Percentiles rank a stretch among this genome's conserved stretches.
These are phyloP conservation scores for Gaillardinia entomophila DNA, from an alignment of 805 yeast species.

Conservation along the genomic window DNA sequence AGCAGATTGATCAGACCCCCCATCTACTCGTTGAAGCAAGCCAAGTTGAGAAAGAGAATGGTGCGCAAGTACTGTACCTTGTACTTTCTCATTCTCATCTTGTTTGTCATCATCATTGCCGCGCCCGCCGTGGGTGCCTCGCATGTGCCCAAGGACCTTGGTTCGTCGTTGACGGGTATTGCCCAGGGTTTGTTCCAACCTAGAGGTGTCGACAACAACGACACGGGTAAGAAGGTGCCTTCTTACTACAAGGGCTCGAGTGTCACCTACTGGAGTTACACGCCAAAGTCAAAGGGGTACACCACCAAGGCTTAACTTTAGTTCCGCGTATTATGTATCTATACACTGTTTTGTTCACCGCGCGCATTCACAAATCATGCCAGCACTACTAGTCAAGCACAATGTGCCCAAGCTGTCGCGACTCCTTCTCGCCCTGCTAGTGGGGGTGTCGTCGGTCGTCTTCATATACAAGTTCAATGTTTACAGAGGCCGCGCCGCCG, in stretches of 20 bases:
- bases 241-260: constrained; percentile 15
- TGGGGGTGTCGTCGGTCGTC: constrained; percentile 34
- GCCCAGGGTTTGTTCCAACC: constrained; percentile 83
- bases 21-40: constrained; percentile 93
- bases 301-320: constrained; percentile 45
- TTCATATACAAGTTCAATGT: constrained; percentile 35
- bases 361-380: background rate
- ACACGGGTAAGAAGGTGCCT: constrained; percentile 58
- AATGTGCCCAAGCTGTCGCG: constrained; percentile 45
- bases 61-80: constrained; percentile 86
- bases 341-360: background rate
- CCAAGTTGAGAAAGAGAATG: constrained; percentile 94
- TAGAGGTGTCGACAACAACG: constrained; percentile 73
- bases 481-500: constrained; percentile 11
- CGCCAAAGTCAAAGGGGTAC: constrained; percentile 48
- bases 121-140: constrained; percentile 89
- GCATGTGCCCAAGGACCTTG: constrained; percentile 36
- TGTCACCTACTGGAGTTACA: constrained; percentile 44
- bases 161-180: constrained; percentile 23
- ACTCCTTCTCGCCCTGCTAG: constrained; percentile 34
- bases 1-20: constrained; percentile 96
- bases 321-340: background rate
- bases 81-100: constrained; percentile 62
- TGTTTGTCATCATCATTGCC: constrained; percentile 72
- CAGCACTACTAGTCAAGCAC: background rate